These are phyloP conservation scores for Epichloe hybrida DNA, from an alignment of 2,329 filamentous ascomycete species.

Conservation along the genomic window DNA sequence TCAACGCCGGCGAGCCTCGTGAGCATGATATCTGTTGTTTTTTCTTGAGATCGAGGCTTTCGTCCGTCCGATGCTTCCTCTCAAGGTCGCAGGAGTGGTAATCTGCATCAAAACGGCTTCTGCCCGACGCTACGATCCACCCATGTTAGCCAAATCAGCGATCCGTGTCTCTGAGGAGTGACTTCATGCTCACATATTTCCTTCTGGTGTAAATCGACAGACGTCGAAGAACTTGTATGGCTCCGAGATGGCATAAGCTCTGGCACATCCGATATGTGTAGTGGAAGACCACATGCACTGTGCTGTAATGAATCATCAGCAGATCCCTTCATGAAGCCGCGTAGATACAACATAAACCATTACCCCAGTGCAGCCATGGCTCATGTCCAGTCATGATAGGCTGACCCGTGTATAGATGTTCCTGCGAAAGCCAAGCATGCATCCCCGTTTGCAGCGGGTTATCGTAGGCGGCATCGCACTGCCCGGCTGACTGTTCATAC, in stretches of 20 bases:
- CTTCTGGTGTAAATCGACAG: slow-evolving; percentile 21
- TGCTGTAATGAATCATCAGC: slow-evolving; percentile 11
- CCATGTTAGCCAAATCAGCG: not conserved
- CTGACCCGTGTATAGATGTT: slow-evolving; percentile 15
- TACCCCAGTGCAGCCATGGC: slow-evolving; percentile 25
- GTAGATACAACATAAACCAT: not conserved
- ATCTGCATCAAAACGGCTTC: slow-evolving; percentile 11
- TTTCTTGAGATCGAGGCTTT: slow-evolving; percentile 11
- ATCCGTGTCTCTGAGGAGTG: too few species aligned
- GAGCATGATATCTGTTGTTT: not conserved
- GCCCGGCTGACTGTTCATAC: slow-evolving; percentile 17
- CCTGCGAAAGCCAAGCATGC: slow-evolving; percentile 19
- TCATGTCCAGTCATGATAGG: slow-evolving; percentile 20
- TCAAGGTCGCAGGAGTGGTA: not conserved
- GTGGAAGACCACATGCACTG: slow-evolving; percentile 23
- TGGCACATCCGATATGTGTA: slow-evolving; percentile 21
- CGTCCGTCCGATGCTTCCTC: not conserved
- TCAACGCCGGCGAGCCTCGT: too few species aligned
- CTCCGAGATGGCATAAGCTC: slow-evolving; percentile 17
- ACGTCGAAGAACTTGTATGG: slow-evolving; percentile 21
- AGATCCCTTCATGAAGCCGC: not conserved
- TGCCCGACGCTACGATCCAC: slow-evolving; percentile 14
- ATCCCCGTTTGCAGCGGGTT: slow-evolving; percentile 17
- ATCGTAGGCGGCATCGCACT: slow-evolving; percentile 17
- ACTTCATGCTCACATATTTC: slow-evolving; percentile 19